Evolutionary conservation across 2,329 filamentous ascomycete species (phyloP).

Genomic region (Fusarium nygamai): DNA sequence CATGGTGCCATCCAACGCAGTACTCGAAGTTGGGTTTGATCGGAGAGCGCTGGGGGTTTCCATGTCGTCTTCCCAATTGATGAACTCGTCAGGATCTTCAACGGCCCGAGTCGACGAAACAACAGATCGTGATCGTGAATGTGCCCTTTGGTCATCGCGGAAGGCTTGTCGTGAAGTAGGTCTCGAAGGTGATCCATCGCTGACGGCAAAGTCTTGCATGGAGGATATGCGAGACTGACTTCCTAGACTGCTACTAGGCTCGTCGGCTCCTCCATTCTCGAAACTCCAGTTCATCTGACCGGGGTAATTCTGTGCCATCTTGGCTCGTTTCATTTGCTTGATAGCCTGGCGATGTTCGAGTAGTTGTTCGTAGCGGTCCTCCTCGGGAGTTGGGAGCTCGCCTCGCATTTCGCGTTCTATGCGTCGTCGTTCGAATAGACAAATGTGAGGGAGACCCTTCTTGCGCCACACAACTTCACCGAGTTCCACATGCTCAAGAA

Average conservation of each 20-base stretch:
- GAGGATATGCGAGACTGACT: constrained; percentile 56
- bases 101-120: constrained; percentile 50
- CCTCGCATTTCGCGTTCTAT: constrained; percentile 77
- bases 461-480: constrained; percentile 96
- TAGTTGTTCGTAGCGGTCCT: constrained; percentile 68
- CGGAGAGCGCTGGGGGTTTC: constrained; percentile 63
- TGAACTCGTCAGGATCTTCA: constrained; percentile 50
- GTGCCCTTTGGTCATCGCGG: constrained; percentile 56
- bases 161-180: constrained; percentile 52
- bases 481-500: constrained; percentile 92
- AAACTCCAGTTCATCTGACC: constrained; percentile 81
- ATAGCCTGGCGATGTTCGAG: constrained; percentile 67
- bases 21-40: constrained; percentile 61
- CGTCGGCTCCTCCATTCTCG: constrained; percentile 75
- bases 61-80: constrained; percentile 60
- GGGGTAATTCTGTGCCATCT: constrained; percentile 60
- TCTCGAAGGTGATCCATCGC: constrained; percentile 50
- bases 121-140: constrained; percentile 59
- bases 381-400: constrained; percentile 66
- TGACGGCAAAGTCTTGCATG: constrained; percentile 51
- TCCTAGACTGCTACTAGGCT: constrained; percentile 55
- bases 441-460: constrained; percentile 85
- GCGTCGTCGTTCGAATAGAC: constrained; percentile 81
- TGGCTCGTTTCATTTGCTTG: constrained; percentile 67
- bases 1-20: constrained; percentile 80